Conservation (phyloP, 441 rosid species). For the Geranium incanum region DNA sequence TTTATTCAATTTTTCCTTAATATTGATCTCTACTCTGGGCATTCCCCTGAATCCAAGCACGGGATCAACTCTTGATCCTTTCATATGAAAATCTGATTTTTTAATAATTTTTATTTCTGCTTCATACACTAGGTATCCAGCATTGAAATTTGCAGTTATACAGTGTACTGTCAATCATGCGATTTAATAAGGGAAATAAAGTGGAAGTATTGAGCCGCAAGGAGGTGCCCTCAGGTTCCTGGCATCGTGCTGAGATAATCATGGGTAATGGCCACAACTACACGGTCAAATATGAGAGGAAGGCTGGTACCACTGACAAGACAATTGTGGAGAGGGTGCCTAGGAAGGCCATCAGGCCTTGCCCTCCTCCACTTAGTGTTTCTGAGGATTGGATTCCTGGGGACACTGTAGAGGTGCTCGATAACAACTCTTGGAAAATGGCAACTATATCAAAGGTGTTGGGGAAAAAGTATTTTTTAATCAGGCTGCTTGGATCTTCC, state of each 20-base stretch:
- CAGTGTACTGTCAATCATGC: slow-evolving; percentile 31
- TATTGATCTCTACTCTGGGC: too few species aligned
- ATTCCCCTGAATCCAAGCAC: neutral
- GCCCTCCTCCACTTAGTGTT: slow-evolving; percentile 39
- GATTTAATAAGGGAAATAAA: slow-evolving; percentile 52
- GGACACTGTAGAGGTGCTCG: slow-evolving; percentile 68
- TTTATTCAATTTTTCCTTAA: neutral
- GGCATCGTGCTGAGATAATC: slow-evolving; percentile 71
- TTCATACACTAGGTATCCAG: slow-evolving; percentile 23
- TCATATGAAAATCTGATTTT: neutral
- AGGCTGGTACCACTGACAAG: slow-evolving; percentile 18
- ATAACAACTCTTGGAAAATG: slow-evolving; percentile 62
- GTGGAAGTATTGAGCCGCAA: slow-evolving; percentile 61
- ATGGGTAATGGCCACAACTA: slow-evolving; percentile 56
- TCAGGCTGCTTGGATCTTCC: slow-evolving; percentile 58
- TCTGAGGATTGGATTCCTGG: slow-evolving; percentile 49
- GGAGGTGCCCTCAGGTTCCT: slow-evolving; percentile 51
- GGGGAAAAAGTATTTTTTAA: slow-evolving; percentile 35
- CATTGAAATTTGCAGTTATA: slow-evolving; percentile 15
- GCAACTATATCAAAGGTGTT: slow-evolving; percentile 49
- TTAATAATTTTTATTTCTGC: neutral
- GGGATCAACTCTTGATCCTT: neutral
- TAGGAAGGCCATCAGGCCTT: slow-evolving; percentile 57
- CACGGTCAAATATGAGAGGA: slow-evolving; percentile 43
- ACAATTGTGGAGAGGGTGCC: slow-evolving; percentile 37